Percentiles rank a stretch among this genome's conserved stretches.
Evolutionary conservation across 1,139 yeast genomes (phyloP).

Genomic region (Diutina scorzettiae): DNA sequence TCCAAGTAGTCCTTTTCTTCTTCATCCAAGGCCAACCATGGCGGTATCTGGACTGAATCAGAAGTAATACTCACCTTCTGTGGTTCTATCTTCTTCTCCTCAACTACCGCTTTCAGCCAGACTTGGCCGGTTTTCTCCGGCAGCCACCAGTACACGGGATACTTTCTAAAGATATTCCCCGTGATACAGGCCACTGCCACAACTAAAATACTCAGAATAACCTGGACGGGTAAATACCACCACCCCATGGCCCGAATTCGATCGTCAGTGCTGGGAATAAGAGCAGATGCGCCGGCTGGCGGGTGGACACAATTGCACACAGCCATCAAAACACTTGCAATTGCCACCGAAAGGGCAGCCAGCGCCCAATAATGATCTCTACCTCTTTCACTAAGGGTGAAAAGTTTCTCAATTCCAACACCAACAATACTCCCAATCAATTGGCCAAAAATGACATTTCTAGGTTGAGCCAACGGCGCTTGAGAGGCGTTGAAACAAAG

Average conservation of each 20-base stretch:
- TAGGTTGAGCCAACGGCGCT: constrained; percentile 58
- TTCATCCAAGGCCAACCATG: background rate
- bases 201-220: constrained; percentile 40
- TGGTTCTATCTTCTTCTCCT: background rate
- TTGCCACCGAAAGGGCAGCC: constrained; percentile 49
- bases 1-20: background rate
- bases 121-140: background rate
- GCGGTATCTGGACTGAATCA: background rate
- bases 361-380: constrained; percentile 42
- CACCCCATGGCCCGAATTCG: constrained; percentile 42
- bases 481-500: constrained; percentile 44
- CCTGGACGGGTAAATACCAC: constrained; percentile 54
- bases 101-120: background rate
- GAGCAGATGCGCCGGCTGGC: constrained; percentile 66
- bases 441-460: constrained; percentile 49
- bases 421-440: constrained; percentile 44
- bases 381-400: constrained; percentile 28
- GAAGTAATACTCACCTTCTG: background rate
- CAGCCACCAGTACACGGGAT: constrained; percentile 56
- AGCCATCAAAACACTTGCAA: constrained; percentile 47
- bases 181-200: constrained; percentile 41
- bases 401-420: constrained; percentile 42
- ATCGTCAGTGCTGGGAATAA: constrained; percentile 43
- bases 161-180: constrained; percentile 42
- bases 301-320: constrained; percentile 53